phyloP scores from a whole-genome alignment of 495 filamentous ascomycete genomes.

The Neurospora sp. region DNA sequence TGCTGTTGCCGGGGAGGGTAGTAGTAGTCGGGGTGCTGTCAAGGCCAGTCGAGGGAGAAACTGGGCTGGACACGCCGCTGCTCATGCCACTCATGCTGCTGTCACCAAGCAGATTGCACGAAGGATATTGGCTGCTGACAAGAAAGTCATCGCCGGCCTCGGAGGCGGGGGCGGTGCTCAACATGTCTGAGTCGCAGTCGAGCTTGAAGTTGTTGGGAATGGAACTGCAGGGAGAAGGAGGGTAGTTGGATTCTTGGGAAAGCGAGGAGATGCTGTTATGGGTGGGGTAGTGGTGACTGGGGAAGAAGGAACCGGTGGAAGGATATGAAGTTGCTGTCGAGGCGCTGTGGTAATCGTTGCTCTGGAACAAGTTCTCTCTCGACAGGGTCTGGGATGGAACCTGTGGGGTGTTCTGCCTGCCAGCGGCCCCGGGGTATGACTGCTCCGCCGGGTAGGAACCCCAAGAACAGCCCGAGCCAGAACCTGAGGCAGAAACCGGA shows the following conservation, averaged over 20 bases:
- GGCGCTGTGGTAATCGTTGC: neutral
- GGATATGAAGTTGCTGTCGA: neutral
- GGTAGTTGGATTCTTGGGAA: conserved; percentile 5
- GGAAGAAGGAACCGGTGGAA: neutral
- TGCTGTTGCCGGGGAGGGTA: conserved; percentile 9
- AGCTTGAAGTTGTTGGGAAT: conserved; percentile 3
- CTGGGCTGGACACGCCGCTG: conserved; percentile 4
- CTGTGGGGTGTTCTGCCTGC: neutral
- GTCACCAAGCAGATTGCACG: neutral
- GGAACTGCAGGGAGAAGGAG: conserved; percentile 15
- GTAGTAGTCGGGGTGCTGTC: neutral
- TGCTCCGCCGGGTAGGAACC: neutral
- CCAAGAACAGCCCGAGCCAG: neutral
- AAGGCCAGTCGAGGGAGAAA: neutral
- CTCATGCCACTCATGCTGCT: neutral
- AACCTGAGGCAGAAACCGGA: neutral
- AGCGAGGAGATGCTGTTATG: neutral
- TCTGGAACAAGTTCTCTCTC: neutral
- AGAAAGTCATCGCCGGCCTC: neutral
- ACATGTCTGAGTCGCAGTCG: conserved; percentile 5
- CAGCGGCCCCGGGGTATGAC: neutral
- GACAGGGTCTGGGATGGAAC: neutral
- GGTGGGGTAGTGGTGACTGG: conserved; percentile 1
- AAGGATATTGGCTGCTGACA: conserved; percentile 1
- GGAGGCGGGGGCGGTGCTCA: conserved; percentile 1